Base-by-base conservation (phyloP, 2,329 filamentous ascomycete genomes). In the Acephala macrosclerotiorum region DNA sequence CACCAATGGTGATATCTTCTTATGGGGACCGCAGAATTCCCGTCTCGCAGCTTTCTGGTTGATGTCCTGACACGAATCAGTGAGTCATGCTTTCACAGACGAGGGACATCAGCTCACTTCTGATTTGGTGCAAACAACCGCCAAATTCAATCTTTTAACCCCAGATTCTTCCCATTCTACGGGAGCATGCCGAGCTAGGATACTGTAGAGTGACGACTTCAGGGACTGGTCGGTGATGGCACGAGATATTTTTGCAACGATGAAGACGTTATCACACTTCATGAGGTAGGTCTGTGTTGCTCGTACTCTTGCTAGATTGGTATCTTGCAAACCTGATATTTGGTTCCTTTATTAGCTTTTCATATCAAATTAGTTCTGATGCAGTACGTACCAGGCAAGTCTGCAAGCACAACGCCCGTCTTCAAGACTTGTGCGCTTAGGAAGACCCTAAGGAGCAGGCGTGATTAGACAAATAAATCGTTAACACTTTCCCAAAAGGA, bases 211-310 rank as follows among this genome's bases (percentile, higher is more conserved):
- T 8, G 76, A 77, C 1, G 74, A 75, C 53, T 77, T 76, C 1
- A 79, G 63, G 3, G 76, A 77, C 58, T 74, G 70, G 47, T 78
- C 71, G 2, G 73, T 77, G 12, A 77, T 72, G 3, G 75, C 77
- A 2, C 77, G 69, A 14, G 72, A 70, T 56, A 79, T 79, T 18
- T 77, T 76, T 12, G 76, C 71, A 2, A 78, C 77, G 16, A 79
- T 72, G 16, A 79, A 73, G 9, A 79, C 70, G 22, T 75, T 74
- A 56, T 79, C 75, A 69, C 77, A 79, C 29, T 72, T 74, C 38
- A 77, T 65, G 4, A 78, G 72, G 59, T 78, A 79, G 25, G 73
- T 73, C 42, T 79, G 74, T n/a, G 77, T 78, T 7, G 73, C 73
- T 62, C 72, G 68, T 2, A 79, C 75, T 65, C 78, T 72, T 14